Percentiles rank a stretch among this genome's conserved stretches.
Conservation (phyloP, 1,139 yeast species). For the Cylindricascospora bacillispora region DNA sequence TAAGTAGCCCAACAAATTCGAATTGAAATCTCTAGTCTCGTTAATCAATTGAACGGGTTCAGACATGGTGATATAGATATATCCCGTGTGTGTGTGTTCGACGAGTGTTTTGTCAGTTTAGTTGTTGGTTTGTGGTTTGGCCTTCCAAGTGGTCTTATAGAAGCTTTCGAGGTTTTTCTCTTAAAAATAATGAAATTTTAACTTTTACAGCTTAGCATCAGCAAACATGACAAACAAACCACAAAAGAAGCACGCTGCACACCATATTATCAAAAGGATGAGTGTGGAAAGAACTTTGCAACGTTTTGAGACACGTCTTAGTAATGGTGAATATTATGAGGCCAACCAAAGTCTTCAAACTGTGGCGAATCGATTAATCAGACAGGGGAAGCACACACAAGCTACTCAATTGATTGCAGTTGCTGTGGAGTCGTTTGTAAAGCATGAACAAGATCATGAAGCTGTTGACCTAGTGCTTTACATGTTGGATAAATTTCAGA, state of each 20-base stretch:
- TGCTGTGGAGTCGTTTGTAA: conserved; percentile 55
- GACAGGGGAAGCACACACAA: conserved; percentile 49
- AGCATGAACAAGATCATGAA: conserved; percentile 63
- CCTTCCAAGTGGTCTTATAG: too few species aligned
- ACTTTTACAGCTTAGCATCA: too few species aligned
- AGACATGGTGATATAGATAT: conserved; percentile 1
- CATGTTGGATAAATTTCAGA: conserved; percentile 53
- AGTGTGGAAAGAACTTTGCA: conserved; percentile 48
- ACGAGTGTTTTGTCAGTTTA: too few species aligned
- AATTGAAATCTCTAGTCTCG: conserved; percentile 58
- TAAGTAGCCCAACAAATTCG: conserved; percentile 24
- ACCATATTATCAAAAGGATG: too few species aligned
- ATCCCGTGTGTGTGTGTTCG: conserved; percentile 1
- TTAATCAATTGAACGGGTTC: conserved; percentile 55
- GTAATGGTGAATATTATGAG: conserved; percentile 71
- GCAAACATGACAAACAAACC: too few species aligned
- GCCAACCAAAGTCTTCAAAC: conserved; percentile 92
- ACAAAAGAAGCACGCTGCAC: too few species aligned
- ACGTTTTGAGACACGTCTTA: conserved; percentile 57
- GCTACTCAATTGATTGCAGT: conserved; percentile 64
- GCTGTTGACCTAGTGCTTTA: conserved; percentile 70
- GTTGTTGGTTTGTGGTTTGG: too few species aligned
- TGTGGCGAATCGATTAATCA: conserved; percentile 70
- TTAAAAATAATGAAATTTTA: too few species aligned
- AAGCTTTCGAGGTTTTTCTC: too few species aligned